These are phyloP conservation scores for Ceratobasidium sp. DNA, from an alignment of 1,284 basidiomycete species.

Conservation along the genomic window DNA sequence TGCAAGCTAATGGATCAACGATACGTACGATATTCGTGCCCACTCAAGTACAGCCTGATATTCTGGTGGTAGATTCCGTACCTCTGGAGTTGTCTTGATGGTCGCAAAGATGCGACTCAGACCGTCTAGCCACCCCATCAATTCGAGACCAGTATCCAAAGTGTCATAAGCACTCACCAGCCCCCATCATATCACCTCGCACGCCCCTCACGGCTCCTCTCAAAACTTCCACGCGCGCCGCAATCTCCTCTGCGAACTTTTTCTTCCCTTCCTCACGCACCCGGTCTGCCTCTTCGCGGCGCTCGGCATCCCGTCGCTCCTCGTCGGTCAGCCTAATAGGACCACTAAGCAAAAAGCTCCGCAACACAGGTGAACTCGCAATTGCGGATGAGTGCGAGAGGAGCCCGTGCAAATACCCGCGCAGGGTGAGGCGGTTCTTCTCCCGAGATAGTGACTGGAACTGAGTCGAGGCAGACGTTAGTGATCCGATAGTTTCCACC, in stretches of 20 bases:
- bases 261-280: conserved; percentile 86
- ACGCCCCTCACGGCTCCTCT: conserved; percentile 84
- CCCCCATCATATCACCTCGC: conserved; percentile 88
- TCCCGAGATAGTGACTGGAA: conserved; percentile 70
- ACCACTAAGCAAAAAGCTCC: conserved; percentile 82
- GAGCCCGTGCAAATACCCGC: conserved; percentile 87
- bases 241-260: conserved; percentile 87
- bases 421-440: conserved; percentile 93
- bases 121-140: conserved; percentile 65
- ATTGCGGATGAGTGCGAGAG: conserved; percentile 73
- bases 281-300: conserved; percentile 89
- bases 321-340: conserved; percentile 73
- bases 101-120: conserved; percentile 85
- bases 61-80: conserved; percentile 80
- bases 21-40: conserved; percentile 89
- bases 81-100: conserved; percentile 81
- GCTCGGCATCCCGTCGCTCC: conserved; percentile 81
- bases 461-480: conserved; percentile 31
- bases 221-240: conserved; percentile 84
- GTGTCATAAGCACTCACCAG: conserved; percentile 58
- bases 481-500: conserved; percentile 43
- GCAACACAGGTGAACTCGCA: conserved; percentile 83
- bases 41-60: conserved; percentile 93
- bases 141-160: conserved; percentile 42
- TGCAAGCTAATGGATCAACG: conserved; percentile 34